Base-by-base conservation (phyloP, 352 stramenopile genomes). In the Globisporangium viniferum region DNA sequence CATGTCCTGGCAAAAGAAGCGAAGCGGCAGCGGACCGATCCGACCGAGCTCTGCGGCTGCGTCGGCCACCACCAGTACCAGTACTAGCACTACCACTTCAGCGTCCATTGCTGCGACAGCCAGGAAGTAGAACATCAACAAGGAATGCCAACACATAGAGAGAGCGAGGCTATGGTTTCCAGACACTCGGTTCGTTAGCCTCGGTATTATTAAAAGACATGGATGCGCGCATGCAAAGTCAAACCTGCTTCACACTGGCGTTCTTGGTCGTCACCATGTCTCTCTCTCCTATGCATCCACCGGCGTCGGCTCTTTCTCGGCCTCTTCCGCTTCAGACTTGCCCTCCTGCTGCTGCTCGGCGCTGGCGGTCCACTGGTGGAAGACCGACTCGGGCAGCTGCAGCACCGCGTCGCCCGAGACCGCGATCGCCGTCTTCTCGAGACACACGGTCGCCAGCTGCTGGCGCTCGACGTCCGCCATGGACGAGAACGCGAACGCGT, bases 1-100 rank as follows among this genome's bases (percentile, higher is more conserved):
- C 56, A 94, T 94, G 86, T 94, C 86, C 20, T 94, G 86, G 86
- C 86, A 94, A 61, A 92, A 92, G 74, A 92, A 89, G 59, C 64
- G 56, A 9, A 62, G 70, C 8, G 62, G 59, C 5, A 39, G 15
- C 18, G 35, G 33, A 46, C 18, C 20, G 24, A 31, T 68, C 5
- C 63, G 54, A 22, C 53, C 54, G 18, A 60, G 63, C 57, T 64
- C 65, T 20, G 48, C 57, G 33, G 66, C 41, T 20, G n/a, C 33
- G 7, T 31, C 22, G 15, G 18, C 64, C 8, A n/a, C 22, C 22
- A 33, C 49, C 15, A 59, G 44, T 15, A 33, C 31, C 31, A 39
- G 29, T 36, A 31, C 35, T 15, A n/a, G 3, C 22, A 4, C 41
- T n/a, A 20, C 15, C 18, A 18, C 44, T 8, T 39, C 29, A 31